Evolutionary conservation across 352 stramenopile genomes (phyloP).

Genomic region (Phytophthora palmivora): DNA sequence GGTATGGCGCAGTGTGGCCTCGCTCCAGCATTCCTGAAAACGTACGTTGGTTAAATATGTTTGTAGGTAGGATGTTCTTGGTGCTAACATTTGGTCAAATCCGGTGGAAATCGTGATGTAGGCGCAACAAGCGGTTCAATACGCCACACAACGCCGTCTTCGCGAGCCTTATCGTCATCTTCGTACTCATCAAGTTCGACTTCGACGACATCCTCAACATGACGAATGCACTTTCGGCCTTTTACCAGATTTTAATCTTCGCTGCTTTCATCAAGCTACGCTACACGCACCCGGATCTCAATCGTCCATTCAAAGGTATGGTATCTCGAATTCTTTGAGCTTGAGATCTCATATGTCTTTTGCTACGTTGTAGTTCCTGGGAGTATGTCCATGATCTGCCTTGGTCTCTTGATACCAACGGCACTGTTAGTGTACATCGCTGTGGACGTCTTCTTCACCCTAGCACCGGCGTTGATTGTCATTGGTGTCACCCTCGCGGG

Average conservation of each 20-base stretch:
- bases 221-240: slow-evolving; percentile 91
- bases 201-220: slow-evolving; percentile 86
- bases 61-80: neutral
- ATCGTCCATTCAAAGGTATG: slow-evolving; percentile 49
- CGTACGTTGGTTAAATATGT: slow-evolving; percentile 44
- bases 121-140: slow-evolving; percentile 47
- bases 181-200: slow-evolving; percentile 61
- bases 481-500: slow-evolving; percentile 43
- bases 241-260: slow-evolving; percentile 90
- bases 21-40: slow-evolving; percentile 82
- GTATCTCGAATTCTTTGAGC: slow-evolving; percentile 20
- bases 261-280: slow-evolving; percentile 91
- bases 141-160: slow-evolving; percentile 58
- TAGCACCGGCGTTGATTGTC: slow-evolving; percentile 53
- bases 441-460: slow-evolving; percentile 56
- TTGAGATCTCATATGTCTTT: neutral
- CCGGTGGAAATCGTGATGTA: neutral
- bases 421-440: slow-evolving; percentile 55
- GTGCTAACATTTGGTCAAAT: neutral
- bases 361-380: slow-evolving; percentile 38
- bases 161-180: slow-evolving; percentile 53
- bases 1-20: slow-evolving; percentile 87
- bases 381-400: slow-evolving; percentile 33
- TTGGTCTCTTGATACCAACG: slow-evolving; percentile 44
- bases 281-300: slow-evolving; percentile 41